phyloP scores from a whole-genome alignment of 805 yeast species.

The Cyberlindnera mycetangii region DNA sequence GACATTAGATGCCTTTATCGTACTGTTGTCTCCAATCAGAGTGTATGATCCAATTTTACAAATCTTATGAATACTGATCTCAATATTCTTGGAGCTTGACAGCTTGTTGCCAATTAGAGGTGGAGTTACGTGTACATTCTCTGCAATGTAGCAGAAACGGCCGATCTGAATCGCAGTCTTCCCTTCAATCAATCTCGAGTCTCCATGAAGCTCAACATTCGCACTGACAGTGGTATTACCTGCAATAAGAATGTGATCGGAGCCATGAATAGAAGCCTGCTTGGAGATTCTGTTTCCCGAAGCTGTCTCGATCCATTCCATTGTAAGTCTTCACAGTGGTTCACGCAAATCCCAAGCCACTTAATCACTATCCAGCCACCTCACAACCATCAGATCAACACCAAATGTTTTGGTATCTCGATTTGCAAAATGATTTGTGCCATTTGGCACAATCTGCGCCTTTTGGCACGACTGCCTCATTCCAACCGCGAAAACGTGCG shows the following conservation, averaged over 20 bases:
- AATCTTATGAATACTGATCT: slow-evolving; percentile 24
- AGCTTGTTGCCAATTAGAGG: slow-evolving; percentile 20
- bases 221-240: slow-evolving; percentile 45
- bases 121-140: slow-evolving; percentile 32
- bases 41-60: slow-evolving; percentile 46
- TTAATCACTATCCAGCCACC: too few relatives aligned
- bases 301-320: slow-evolving; percentile 44
- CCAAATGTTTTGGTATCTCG: too few relatives aligned
- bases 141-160: slow-evolving; percentile 40
- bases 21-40: slow-evolving; percentile 36
- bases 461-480: neutral
- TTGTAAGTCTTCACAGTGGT: too few relatives aligned
- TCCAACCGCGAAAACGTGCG: too few relatives aligned
- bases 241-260: slow-evolving; percentile 41
- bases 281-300: slow-evolving; percentile 50
- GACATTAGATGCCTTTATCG: slow-evolving; percentile 36
- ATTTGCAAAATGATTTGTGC: neutral
- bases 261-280: slow-evolving; percentile 40
- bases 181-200: slow-evolving; percentile 34
- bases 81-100: slow-evolving; percentile 4
- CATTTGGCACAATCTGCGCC: neutral
- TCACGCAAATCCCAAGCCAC: too few relatives aligned
- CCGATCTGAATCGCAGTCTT: slow-evolving; percentile 41
- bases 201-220: slow-evolving; percentile 20
- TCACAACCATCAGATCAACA: too few relatives aligned